These are phyloP conservation scores for Arthroderma sp. DNA, from an alignment of 2,329 filamentous ascomycete species.

Conservation along the genomic window DNA sequence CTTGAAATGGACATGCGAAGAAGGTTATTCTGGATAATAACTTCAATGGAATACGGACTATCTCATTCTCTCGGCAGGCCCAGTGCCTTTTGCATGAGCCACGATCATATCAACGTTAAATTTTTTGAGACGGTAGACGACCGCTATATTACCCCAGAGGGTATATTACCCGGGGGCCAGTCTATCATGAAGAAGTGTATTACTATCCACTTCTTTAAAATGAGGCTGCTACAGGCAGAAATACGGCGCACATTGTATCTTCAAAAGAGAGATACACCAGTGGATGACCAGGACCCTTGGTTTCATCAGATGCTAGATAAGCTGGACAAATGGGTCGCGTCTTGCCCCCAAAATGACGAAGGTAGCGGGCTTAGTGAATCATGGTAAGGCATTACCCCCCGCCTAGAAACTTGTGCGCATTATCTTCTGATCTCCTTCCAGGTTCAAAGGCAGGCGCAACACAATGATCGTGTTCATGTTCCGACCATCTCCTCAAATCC, in stretches of 20 bases:
- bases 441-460: slow-evolving; percentile 59
- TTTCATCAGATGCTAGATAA: slow-evolving; percentile 67
- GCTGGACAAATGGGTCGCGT: slow-evolving; percentile 65
- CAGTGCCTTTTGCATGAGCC: slow-evolving; percentile 66
- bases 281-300: slow-evolving; percentile 74
- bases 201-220: slow-evolving; percentile 85
- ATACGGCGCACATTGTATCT: slow-evolving; percentile 78
- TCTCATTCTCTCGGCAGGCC: slow-evolving; percentile 80
- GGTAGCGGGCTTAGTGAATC: slow-evolving; percentile 60
- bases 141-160: slow-evolving; percentile 63
- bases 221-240: slow-evolving; percentile 77
- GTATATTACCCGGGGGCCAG: slow-evolving; percentile 56
- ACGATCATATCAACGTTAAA: slow-evolving; percentile 71
- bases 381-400: slow-evolving; percentile 47
- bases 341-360: slow-evolving; percentile 57
- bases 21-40: slow-evolving; percentile 74
- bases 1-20: slow-evolving; percentile 81
- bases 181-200: slow-evolving; percentile 73
- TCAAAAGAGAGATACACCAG: slow-evolving; percentile 62
- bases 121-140: slow-evolving; percentile 79
- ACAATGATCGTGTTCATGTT: slow-evolving; percentile 81
- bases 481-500: slow-evolving; percentile 82
- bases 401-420: slow-evolving; percentile 5
- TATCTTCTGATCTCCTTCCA: slow-evolving; percentile 25
- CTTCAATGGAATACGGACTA: slow-evolving; percentile 77